Evolutionary conservation across 495 filamentous ascomycete genomes (phyloP), one percentile per base, ranked within the genome.

Genomic region (Daldinia grandis): DNA sequence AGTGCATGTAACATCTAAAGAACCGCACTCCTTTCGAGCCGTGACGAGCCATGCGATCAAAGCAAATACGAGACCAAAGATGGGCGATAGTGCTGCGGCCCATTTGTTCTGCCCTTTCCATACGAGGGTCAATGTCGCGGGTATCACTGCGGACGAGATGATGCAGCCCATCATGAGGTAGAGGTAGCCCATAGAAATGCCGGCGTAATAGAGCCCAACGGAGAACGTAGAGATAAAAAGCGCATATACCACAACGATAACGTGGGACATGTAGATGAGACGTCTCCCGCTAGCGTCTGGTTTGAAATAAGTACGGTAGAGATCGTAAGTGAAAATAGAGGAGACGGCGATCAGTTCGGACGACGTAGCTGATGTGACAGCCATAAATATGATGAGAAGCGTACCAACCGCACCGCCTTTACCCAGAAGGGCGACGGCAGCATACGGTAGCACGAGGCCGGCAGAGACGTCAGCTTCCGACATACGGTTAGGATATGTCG

Each of bases 1-100:
- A 3, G 93, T 95, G 58, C 88, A 92, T 3, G 76, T 80, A 49
- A 98, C 93, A 47, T 85, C 89, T 24, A 98, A 83, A 17, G 82
- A 77, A 25, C 93, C 93, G 69, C 86, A 92, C 76, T 93, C 76
- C 76, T 86, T 93, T 76, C 91, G 91, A 31, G 95, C 88, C 1
- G 93, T 97, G 5, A 97, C 94, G 2, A 98, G 85, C 95, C 95
- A 98, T 30, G 93, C 93, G 62, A 91, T 90, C 49, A 98, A 82
- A 6, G 91, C 89, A 67, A 90, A 89, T 38, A 82, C 84, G 14
- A 97, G 86, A 5, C 93, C 94, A 15, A 97, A 83, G 9, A 92
- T 85, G 0, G 95, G 94, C 0, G 90, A 91, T 9, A 90, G 81
- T 3, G 88, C 86, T 0, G 92, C 93, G 8, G 89, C 93, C 78